Percentiles rank a stretch among this genome's conserved stretches.
These are phyloP conservation scores for Tricholoma terreum DNA, from an alignment of 768 basidiomycete genomes.

Conservation along the genomic window DNA sequence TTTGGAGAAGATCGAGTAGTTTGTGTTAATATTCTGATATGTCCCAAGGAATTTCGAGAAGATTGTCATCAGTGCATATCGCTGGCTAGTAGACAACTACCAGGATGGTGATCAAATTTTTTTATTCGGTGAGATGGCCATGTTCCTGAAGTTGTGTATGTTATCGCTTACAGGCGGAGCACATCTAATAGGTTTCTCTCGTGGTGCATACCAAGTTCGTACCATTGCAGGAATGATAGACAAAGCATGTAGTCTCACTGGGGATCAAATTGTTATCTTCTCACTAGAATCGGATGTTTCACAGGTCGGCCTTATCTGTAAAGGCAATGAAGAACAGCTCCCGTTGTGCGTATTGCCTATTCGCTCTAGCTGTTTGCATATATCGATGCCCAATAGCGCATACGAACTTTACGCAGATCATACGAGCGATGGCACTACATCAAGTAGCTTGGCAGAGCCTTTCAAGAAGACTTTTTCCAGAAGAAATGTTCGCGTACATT, in stretches of 20 bases:
- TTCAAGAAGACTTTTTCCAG: no score
- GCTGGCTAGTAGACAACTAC: not conserved
- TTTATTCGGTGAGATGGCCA: not conserved
- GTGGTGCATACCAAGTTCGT: not conserved
- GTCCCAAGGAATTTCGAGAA: not conserved
- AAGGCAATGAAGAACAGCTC: not conserved
- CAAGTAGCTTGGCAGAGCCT: no score
- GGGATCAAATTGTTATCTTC: not conserved
- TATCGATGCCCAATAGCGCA: no score
- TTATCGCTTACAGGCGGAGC: no score
- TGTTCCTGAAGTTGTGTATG: no score
- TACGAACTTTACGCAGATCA: no score
- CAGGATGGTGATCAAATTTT: not conserved
- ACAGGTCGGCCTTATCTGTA: not conserved
- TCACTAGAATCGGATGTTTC: no score
- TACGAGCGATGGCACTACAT: no score
- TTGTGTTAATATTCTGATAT: not conserved
- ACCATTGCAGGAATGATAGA: not conserved
- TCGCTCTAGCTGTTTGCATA: no score
- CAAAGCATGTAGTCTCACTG: not conserved
- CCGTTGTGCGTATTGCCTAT: not conserved
- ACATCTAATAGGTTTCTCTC: not conserved
- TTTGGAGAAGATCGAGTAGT: no score
- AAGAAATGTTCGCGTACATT: no score
- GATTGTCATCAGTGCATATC: not conserved